phyloP scores from a whole-genome alignment of 2,329 filamentous ascomycete genomes.

The Diplodia sapinea region DNA sequence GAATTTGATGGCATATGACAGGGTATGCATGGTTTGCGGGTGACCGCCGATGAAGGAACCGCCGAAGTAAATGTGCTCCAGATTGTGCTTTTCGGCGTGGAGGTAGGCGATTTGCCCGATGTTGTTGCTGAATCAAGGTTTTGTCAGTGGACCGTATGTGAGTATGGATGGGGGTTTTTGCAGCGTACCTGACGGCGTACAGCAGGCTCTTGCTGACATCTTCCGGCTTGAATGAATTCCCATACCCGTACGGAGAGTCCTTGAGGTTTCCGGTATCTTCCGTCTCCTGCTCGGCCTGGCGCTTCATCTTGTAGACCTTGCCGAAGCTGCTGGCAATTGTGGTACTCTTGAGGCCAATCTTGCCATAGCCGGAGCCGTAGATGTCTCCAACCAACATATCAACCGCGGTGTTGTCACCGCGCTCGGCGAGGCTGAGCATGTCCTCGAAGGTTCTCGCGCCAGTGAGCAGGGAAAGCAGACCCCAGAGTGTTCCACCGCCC shows the following conservation, averaged over 20 bases:
- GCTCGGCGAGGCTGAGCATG: conserved; percentile 90
- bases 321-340: conserved; percentile 97
- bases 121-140: conserved; percentile 71
- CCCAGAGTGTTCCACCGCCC: conserved; percentile 97
- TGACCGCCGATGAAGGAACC: conserved; percentile 97
- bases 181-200: conserved; percentile 75
- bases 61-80: conserved; percentile 95
- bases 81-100: conserved; percentile 91
- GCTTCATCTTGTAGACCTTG: conserved; percentile 93
- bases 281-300: conserved; percentile 77
- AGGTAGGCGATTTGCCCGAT: conserved; percentile 97
- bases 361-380: conserved; percentile 93
- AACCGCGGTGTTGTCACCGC: conserved; percentile 89
- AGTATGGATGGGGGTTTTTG: conserved; percentile 6
- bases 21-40: conserved; percentile 95
- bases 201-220: conserved; percentile 91
- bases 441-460: conserved; percentile 96
- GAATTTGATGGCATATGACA: conserved; percentile 96
- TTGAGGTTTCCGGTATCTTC: conserved; percentile 69
- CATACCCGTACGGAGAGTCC: conserved; percentile 41
- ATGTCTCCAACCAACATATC: conserved; percentile 98
- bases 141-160: background rate
- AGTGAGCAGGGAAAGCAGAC: conserved; percentile 86
- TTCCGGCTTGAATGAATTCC: conserved; percentile 71
- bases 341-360: conserved; percentile 93